These are phyloP conservation scores for Discostella pseudostelligera DNA, from an alignment of 108 stramenopile species.

Conservation along the genomic window DNA sequence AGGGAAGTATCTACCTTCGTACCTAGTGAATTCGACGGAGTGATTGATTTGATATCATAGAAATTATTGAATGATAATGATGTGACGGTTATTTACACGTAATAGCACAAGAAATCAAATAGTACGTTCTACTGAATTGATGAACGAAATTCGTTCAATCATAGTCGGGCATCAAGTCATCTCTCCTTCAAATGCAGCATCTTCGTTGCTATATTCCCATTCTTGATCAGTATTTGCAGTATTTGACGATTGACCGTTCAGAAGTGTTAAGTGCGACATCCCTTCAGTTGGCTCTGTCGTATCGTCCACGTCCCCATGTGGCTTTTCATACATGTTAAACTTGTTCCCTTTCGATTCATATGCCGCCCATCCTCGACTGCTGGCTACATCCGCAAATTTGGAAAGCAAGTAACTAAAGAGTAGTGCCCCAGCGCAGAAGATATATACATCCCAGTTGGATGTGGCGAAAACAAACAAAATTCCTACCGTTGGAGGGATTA, in stretches of 20 bases:
- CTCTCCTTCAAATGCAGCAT: too few species aligned
- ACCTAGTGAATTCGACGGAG: too few species aligned
- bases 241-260: too few species aligned
- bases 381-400: conserved; percentile 26
- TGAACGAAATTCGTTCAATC: background rate
- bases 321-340: conserved; percentile 12
- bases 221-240: too few species aligned
- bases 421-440: conserved; percentile 28
- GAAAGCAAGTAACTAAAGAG: conserved; percentile 10
- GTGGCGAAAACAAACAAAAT: conserved; percentile 29
- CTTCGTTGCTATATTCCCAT: too few species aligned
- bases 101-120: too few species aligned
- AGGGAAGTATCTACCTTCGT: too few species aligned
- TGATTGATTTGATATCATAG: too few species aligned
- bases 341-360: conserved; percentile 20
- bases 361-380: conserved; percentile 28
- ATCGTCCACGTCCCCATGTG: conserved; percentile 14
- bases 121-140: too few species aligned
- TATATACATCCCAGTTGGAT: conserved; percentile 47
- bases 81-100: too few species aligned
- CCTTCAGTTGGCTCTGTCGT: conserved; percentile 12
- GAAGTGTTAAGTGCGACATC: background rate
- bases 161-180: background rate
- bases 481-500: conserved; percentile 35
- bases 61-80: too few species aligned